Percentiles rank a stretch among this genome's conserved stretches.
Evolutionary conservation across 495 filamentous ascomycete genomes (phyloP).

Genomic region (Cryomyces antarcticus): DNA sequence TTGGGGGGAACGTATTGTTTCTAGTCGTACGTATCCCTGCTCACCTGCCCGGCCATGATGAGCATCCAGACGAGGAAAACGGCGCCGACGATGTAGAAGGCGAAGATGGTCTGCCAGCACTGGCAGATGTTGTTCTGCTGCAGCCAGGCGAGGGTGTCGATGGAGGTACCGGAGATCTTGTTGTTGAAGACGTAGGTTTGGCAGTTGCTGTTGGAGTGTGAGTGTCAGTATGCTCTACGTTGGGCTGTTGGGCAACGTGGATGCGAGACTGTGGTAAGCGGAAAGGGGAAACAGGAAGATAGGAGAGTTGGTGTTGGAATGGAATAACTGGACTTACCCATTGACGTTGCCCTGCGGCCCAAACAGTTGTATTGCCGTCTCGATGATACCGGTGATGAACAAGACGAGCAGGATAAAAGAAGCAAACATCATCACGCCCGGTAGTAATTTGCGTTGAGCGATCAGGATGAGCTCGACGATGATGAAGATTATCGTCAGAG

Average conservation of each 20-base stretch:
- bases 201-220: constrained; percentile 61
- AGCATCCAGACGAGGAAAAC: constrained; percentile 92
- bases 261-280: too few relatives aligned
- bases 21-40: constrained; percentile 35
- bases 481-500: constrained; percentile 21
- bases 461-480: constrained; percentile 19
- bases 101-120: constrained; percentile 43
- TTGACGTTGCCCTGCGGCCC: constrained; percentile 31
- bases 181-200: constrained; percentile 44
- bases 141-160: constrained; percentile 65
- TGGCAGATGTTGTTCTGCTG: constrained; percentile 74
- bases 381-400: constrained; percentile 81
- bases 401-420: constrained; percentile 89
- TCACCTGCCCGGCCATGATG: constrained; percentile 77
- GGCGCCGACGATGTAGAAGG: constrained; percentile 53
- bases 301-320: too few relatives aligned
- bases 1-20: too few relatives aligned
- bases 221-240: constrained; percentile 4
- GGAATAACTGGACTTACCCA: too few relatives aligned
- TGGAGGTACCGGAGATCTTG: constrained; percentile 35
- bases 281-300: too few relatives aligned
- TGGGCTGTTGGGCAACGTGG: too few relatives aligned
- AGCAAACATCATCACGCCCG: constrained; percentile 71
- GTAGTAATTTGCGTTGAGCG: constrained; percentile 56
- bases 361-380: constrained; percentile 77